Evolutionary conservation across 2,329 filamentous ascomycete genomes (phyloP).

Genomic region (Pyrenophora teres): DNA sequence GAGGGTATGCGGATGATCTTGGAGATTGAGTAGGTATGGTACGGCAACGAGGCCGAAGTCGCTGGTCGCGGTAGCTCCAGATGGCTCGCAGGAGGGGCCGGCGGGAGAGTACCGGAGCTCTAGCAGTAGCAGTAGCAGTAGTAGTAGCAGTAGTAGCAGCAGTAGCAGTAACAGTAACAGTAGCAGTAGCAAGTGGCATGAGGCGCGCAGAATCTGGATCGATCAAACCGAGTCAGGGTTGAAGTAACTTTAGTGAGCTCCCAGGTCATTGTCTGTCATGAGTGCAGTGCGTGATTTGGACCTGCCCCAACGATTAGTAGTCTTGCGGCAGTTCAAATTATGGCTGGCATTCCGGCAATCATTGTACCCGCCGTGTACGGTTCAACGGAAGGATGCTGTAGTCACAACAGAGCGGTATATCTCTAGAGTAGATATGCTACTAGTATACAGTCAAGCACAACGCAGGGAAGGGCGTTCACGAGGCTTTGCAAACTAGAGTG

Average conservation of each 20-base stretch:
- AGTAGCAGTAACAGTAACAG: too few species aligned
- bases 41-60: neutral
- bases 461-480: constrained; percentile 7
- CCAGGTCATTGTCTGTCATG: neutral
- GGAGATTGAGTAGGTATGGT: neutral
- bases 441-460: constrained; percentile 2
- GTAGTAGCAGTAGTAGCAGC: too few species aligned
- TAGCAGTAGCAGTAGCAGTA: neutral
- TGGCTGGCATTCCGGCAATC: neutral
- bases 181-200: neutral
- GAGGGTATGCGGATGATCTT: neutral
- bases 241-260: constrained; percentile 3
- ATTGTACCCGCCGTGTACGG: constrained; percentile 2
- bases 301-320: neutral
- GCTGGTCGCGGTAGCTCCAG: neutral
- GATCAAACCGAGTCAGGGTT: neutral
- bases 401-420: neutral
- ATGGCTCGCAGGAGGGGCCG: neutral
- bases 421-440: neutral
- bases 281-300: neutral
- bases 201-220: constrained; percentile 1
- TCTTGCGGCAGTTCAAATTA: constrained; percentile 1
- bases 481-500: constrained; percentile 3
- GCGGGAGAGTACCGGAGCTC: neutral
- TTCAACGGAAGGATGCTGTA: neutral